Conservation (phyloP, 2,329 filamentous ascomycete genomes). For the Neocucurbitaria cava region DNA sequence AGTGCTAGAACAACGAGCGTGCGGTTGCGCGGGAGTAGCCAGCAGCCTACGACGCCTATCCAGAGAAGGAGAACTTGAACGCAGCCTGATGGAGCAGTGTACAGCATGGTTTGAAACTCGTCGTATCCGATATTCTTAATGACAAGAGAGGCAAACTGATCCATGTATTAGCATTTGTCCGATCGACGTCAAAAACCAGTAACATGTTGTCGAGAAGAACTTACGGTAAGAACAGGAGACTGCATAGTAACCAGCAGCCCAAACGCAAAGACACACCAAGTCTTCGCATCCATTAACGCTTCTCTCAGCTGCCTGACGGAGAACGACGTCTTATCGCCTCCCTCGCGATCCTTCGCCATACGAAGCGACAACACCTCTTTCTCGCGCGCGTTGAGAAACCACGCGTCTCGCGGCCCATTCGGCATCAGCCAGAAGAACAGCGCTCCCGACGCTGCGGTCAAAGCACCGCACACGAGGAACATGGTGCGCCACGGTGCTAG, state of each 20-base stretch:
- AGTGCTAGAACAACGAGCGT: conserved; percentile 51
- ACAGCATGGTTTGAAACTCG: conserved; percentile 55
- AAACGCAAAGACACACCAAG: conserved; percentile 53
- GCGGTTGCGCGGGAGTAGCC: conserved; percentile 50
- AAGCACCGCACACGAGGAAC: conserved; percentile 59
- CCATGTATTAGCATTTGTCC: neutral
- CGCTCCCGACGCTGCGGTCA: conserved; percentile 54
- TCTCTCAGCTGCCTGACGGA: conserved; percentile 54
- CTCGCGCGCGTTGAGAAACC: conserved; percentile 57
- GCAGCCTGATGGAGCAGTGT: conserved; percentile 57
- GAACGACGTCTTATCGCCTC: conserved; percentile 55
- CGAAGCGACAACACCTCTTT: conserved; percentile 51
- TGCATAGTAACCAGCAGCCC: conserved; percentile 57
- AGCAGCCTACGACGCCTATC: conserved; percentile 53
- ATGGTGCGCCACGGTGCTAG: conserved; percentile 57
- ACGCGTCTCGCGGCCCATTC: conserved; percentile 54
- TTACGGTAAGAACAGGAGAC: conserved; percentile 49
- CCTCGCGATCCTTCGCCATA: conserved; percentile 48
- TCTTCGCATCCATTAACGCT: conserved; percentile 52
- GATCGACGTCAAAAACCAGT: too few species aligned
- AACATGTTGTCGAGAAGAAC: too few species aligned
- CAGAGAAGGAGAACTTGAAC: conserved; percentile 57
- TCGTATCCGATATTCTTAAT: conserved; percentile 48
- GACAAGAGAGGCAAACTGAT: conserved; percentile 56
- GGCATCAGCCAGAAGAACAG: conserved; percentile 59